Evolutionary conservation across 1,139 yeast species (phyloP), one percentile per base, ranked within the genome.

Genomic region (Suhomyces atakaporum): DNA sequence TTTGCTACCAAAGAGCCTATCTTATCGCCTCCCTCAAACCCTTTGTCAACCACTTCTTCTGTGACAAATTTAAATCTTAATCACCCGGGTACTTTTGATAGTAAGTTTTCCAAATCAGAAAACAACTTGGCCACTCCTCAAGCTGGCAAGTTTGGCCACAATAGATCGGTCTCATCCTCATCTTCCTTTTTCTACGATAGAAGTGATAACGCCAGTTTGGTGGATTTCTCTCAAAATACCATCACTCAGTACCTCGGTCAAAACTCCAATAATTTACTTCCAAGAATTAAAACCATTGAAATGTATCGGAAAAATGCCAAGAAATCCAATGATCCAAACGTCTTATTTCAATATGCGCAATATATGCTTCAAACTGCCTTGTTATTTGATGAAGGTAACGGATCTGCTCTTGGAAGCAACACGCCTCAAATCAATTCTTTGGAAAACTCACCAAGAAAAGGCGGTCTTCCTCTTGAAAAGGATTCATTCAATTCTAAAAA

Each of bases 271-370:
- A 62, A 72, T 20, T 69, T 88, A 45, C 63, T 88, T 54, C 94
- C 97, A 9, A 73, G 95, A 45, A 79, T 86, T 60, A 81, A 85
- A 56, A 88, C 97, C 7, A 79, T 92, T 44, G 96, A 90, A 49
- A 71, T 88, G 67, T 90, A 90, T 63, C 75, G 94, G 38, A 77
- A 84, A 50, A 90, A 87, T 53, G 96, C 95, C 14, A 84, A 83
- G 53, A 85, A 82, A 52, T 78, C 90, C 11, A 83, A 82, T 53
- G 96, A 90, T 54, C 95, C 97, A 1, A 79, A 77, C 16, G 84
- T 87, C 13, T 76, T 89, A 51, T 88, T 88, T 60, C 92, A 88
- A 54, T 89, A 87, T 56, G 96, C 97, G 1, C 95, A 89, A 62
- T 87, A 85, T 58, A 83, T 86, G 84, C 67, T 88, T 36, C 94